Base-by-base conservation (phyloP, 371 early-diverging fungal species). In the Mortierella sp. region DNA sequence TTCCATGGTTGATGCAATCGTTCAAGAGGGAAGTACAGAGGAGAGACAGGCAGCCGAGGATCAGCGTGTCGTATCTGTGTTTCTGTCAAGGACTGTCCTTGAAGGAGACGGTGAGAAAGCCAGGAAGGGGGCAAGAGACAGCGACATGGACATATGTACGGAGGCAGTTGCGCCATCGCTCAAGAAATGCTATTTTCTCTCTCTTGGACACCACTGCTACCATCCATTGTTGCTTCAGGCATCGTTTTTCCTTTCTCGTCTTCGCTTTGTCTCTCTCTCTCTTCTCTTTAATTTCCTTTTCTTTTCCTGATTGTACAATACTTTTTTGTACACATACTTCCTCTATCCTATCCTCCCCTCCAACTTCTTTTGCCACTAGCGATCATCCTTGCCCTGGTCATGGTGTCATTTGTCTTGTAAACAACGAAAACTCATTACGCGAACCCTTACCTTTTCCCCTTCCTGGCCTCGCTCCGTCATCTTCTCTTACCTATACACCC, bases 141-240 rank as follows among this genome's bases (percentile, higher is more conserved):
- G 35, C 46, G 54, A 16, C 38, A 16, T 41, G 27, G 32, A 32
- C 12, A 32, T 41, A 70, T 56, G 54, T 49, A 41, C 18, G 43
- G 55, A 76, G 63, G 48, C 35, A 44, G 43, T 60, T 60, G 35
- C 21, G 27, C 29, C 55, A 74, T 75, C 10, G 63, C 35, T 35
- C 21, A 58, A 14, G 14, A 29, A 32, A 1, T 44, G 48, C 51
- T 38, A 55, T 63, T 51, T 24, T 44, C 46, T 35, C 1, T 49
- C 46, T n/a, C 41, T 24, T 56, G 21, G 41, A 3, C 29, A 46
- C 32, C 48, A 60, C 49, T 65, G 8, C 38, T 38, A 4, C 41
- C 7, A 10, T 41, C 5, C 56, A 24, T n/a, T 10, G 11, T 56
- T 56, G 27, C 55, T 49, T 49, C 3, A 11, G 7, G 8, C n/a